Percentiles rank a stretch among this genome's conserved stretches.
Conservation (phyloP, 2,329 filamentous ascomycete genomes). For the Gremmenia infestans region DNA sequence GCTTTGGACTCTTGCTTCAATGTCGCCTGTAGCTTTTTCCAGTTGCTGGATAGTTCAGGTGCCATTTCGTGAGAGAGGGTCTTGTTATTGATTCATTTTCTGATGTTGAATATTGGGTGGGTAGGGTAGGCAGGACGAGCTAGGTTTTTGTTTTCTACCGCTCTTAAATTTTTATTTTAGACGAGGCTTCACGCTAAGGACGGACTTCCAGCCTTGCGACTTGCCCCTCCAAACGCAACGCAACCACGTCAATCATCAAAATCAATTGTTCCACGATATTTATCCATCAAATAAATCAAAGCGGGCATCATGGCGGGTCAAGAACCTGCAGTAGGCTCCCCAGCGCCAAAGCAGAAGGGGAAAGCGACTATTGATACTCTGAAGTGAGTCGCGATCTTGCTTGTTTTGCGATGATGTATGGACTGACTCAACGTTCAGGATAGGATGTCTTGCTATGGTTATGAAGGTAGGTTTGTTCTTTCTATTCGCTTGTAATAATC, state of each 20-base stretch:
- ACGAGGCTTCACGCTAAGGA: not conserved
- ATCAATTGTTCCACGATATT: constrained; percentile 11
- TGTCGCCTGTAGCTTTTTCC: constrained; percentile 70
- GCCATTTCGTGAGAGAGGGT: constrained; percentile 24
- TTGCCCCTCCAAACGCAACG: constrained; percentile 15
- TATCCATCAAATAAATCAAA: constrained; percentile 20
- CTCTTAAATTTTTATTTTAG: not conserved
- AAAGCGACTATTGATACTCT: constrained; percentile 82
- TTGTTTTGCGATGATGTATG: constrained; percentile 4
- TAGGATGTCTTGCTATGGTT: constrained; percentile 34
- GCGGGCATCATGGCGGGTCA: constrained; percentile 49
- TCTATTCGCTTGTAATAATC: constrained; percentile 6
- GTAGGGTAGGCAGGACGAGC: constrained; percentile 10
- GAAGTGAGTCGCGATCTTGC: constrained; percentile 47
- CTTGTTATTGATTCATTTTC: constrained; percentile 9
- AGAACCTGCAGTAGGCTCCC: constrained; percentile 52
- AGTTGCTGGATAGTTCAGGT: constrained; percentile 58
- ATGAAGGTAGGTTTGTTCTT: constrained; percentile 26
- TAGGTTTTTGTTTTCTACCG: too few species aligned
- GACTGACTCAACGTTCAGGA: constrained; percentile 22
- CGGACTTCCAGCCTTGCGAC: constrained; percentile 14
- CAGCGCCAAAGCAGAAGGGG: constrained; percentile 63
- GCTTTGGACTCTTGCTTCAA: constrained; percentile 39
- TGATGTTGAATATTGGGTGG: not conserved
- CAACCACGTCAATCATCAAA: constrained; percentile 3